phyloP scores from a whole-genome alignment of 1,139 yeast genomes.

The Kodamaea fungicola region DNA sequence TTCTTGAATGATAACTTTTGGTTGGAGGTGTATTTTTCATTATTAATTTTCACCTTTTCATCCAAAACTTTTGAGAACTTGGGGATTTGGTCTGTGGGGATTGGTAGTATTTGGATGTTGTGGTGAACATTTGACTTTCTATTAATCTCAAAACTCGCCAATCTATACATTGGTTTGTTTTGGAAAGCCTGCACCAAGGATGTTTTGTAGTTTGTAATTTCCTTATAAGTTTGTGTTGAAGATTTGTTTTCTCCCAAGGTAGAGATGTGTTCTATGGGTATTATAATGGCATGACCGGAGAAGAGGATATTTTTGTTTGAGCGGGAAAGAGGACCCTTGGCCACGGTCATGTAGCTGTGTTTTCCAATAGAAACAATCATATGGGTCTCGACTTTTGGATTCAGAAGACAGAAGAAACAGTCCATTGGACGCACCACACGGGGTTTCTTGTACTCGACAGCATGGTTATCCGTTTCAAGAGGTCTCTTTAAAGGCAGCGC shows the following conservation, averaged over 20 bases:
- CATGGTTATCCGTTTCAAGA: constrained; percentile 1
- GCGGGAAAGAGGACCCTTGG: constrained; percentile 80
- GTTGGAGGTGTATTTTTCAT: constrained; percentile 44
- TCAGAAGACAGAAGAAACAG: constrained; percentile 84
- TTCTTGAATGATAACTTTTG: constrained; percentile 40
- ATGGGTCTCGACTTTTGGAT: constrained; percentile 74
- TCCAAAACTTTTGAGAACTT: constrained; percentile 34
- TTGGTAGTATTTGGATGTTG: constrained; percentile 63
- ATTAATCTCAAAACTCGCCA: constrained; percentile 55
- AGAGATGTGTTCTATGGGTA: constrained; percentile 78
- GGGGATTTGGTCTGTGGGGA: constrained; percentile 39
- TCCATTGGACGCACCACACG: constrained; percentile 35
- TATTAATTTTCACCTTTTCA: constrained; percentile 45
- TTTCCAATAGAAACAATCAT: constrained; percentile 76
- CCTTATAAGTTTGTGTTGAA: constrained; percentile 20
- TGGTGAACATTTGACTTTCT: constrained; percentile 57
- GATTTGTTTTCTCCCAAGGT: constrained; percentile 23
- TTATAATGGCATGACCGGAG: constrained; percentile 79
- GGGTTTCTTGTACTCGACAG: constrained; percentile 5
- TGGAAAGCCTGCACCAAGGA: constrained; percentile 47
- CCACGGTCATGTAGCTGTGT: constrained; percentile 66
- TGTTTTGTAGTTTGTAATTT: constrained; percentile 36
- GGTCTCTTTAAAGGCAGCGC: neutral
- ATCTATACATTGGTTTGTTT: constrained; percentile 32
- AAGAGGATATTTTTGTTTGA: constrained; percentile 45